Percentiles rank a stretch among this genome's conserved stretches.
Conservation (phyloP, 768 basidiomycete genomes). For the Agaricus subrufescens region DNA sequence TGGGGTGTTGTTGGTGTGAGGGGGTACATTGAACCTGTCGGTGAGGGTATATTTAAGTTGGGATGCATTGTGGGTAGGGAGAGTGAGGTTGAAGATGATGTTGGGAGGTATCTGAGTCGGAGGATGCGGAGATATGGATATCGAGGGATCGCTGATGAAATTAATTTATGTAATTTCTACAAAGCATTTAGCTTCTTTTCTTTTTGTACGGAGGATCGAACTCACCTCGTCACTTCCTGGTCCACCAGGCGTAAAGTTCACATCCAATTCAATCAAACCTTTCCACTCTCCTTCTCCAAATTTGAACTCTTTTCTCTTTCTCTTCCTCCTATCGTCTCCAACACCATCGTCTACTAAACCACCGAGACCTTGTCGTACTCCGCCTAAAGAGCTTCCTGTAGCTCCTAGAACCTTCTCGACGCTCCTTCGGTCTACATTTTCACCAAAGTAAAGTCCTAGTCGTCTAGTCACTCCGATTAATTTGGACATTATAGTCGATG, state of each 20-base stretch:
- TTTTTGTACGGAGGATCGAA: slow-evolving; percentile 3
- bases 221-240: slow-evolving; percentile 30
- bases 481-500: slow-evolving; percentile 31
- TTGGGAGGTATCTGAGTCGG: slow-evolving; percentile 14
- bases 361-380: neutral
- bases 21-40: neutral
- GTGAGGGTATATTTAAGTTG: neutral
- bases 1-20: neutral
- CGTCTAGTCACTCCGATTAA: slow-evolving; percentile 25
- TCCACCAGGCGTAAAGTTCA: slow-evolving; percentile 22
- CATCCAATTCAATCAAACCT: slow-evolving; percentile 22
- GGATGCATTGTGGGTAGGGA: neutral
- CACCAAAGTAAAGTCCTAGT: slow-evolving; percentile 31
- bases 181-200: neutral
- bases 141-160: slow-evolving; percentile 33
- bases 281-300: slow-evolving; percentile 16
- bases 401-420: slow-evolving; percentile 44
- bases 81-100: neutral
- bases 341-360: neutral
- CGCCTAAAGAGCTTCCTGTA: slow-evolving; percentile 29
- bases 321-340: slow-evolving; percentile 5
- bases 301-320: slow-evolving; percentile 8
- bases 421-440: slow-evolving; percentile 37
- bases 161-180: slow-evolving; percentile 35
- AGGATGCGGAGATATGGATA: slow-evolving; percentile 32